These are phyloP conservation scores for Lactifluus echinatus DNA, from an alignment of 768 basidiomycete genomes.

Conservation along the genomic window DNA sequence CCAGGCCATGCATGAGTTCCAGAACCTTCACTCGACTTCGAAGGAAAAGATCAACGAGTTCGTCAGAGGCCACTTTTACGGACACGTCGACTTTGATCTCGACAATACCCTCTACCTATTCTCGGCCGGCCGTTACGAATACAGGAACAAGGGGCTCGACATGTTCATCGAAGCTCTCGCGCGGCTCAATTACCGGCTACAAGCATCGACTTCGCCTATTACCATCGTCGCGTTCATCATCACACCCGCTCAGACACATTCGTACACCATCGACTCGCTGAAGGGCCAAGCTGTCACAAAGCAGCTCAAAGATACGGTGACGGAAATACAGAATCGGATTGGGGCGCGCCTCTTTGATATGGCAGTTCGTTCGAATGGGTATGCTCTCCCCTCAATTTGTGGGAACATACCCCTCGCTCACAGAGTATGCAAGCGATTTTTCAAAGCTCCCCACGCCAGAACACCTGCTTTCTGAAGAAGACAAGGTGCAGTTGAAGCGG, in stretches of 20 bases:
- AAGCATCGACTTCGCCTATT: constrained; percentile 54
- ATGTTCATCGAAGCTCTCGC: constrained; percentile 99
- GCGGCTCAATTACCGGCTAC: constrained; percentile 62
- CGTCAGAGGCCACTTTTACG: constrained; percentile 95
- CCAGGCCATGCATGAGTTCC: constrained; percentile 99
- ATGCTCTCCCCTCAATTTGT: constrained; percentile 21
- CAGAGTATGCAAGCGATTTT: constrained; percentile 43
- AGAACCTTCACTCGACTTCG: constrained; percentile 83
- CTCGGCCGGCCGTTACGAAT: constrained; percentile 98
- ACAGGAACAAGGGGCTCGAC: constrained; percentile 98
- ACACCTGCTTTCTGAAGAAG: constrained; percentile 78
- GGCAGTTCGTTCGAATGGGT: constrained; percentile 89
- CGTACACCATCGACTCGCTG: constrained; percentile 95
- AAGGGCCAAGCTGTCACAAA: constrained; percentile 97
- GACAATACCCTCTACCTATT: constrained; percentile 93
- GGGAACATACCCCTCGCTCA: not conserved
- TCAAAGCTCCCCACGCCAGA: constrained; percentile 66
- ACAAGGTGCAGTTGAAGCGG: constrained; percentile 90
- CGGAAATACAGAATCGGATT: constrained; percentile 89
- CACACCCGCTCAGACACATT: constrained; percentile 94
- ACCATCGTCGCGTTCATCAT: constrained; percentile 98
- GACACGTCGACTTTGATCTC: constrained; percentile 93
- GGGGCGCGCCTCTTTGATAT: constrained; percentile 91
- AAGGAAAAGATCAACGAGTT: constrained; percentile 99
- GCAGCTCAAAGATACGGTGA: constrained; percentile 91